phyloP scores from a whole-genome alignment of 345 rosid genomes.

The Anacardium occidentale region DNA sequence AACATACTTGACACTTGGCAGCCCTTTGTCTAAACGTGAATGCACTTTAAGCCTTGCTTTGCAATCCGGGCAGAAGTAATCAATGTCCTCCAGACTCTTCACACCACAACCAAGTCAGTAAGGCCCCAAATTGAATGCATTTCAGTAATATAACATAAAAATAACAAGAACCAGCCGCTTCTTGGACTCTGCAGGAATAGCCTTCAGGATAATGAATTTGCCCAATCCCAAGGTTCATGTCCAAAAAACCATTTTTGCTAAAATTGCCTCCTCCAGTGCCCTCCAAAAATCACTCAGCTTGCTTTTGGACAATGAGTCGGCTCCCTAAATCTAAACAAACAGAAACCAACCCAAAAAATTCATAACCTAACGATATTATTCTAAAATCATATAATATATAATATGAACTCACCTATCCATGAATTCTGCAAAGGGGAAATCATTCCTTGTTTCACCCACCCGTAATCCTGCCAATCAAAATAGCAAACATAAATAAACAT shows the following conservation, averaged over 20 bases:
- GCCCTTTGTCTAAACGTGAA: slow-evolving; percentile 32
- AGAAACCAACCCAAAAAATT: slow-evolving; percentile 20
- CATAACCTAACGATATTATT: slow-evolving; percentile 10
- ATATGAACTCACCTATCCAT: slow-evolving; percentile 58
- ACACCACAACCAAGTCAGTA: slow-evolving; percentile 24
- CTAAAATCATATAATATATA: slow-evolving; percentile 14
- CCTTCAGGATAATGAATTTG: too few species aligned
- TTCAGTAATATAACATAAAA: slow-evolving; percentile 7
- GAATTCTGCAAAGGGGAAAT: slow-evolving; percentile 73
- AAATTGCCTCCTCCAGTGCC: too few species aligned
- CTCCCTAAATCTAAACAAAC: slow-evolving; percentile 58
- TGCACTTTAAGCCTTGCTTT: slow-evolving; percentile 41
- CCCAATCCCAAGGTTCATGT: too few species aligned
- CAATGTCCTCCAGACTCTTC: slow-evolving; percentile 67
- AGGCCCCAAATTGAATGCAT: slow-evolving; percentile 15
- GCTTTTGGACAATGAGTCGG: slow-evolving; percentile 75
- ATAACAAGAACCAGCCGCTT: slow-evolving; percentile 29
- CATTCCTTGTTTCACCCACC: slow-evolving; percentile 94
- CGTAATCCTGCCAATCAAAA: slow-evolving; percentile 69
- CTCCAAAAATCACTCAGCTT: too few species aligned
- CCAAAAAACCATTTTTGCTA: too few species aligned
- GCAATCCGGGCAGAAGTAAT: slow-evolving; percentile 88
- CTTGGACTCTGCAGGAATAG: slow-evolving; percentile 32
- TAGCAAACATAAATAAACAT: slow-evolving; percentile 4
- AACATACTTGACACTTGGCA: slow-evolving; percentile 53